These are phyloP conservation scores for Laburnicola sp. DNA, from an alignment of 2,329 filamentous ascomycete species.

Conservation along the genomic window DNA sequence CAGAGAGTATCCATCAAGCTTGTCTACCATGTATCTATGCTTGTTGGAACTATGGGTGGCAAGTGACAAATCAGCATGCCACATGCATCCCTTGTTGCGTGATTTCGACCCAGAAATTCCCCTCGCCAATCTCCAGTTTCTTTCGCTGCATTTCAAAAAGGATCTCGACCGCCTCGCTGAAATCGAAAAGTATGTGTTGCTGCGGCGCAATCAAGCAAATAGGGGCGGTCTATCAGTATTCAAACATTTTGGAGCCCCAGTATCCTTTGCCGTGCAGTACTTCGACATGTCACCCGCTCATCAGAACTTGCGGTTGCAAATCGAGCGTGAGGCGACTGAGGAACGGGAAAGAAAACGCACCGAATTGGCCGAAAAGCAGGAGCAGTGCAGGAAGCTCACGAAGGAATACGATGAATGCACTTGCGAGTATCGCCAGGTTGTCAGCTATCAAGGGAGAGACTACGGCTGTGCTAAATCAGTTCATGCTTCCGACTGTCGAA, in stretches of 20 bases:
- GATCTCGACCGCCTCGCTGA: constrained; percentile 53
- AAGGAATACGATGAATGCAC: constrained; percentile 1
- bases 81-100: constrained; percentile 46
- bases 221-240: constrained; percentile 44
- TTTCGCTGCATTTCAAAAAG: constrained; percentile 50
- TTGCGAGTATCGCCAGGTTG: constrained; percentile 17
- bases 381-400: constrained; percentile 21
- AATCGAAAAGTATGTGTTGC: constrained; percentile 55
- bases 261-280: constrained; percentile 54
- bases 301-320: constrained; percentile 41
- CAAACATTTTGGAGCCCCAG: constrained; percentile 33
- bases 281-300: constrained; percentile 52
- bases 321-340: constrained; percentile 46
- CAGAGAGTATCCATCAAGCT: constrained; percentile 46
- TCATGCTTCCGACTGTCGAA: constrained; percentile 19
- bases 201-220: constrained; percentile 30
- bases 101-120: constrained; percentile 56
- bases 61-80: constrained; percentile 54
- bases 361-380: constrained; percentile 22
- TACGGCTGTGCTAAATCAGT: constrained; percentile 8
- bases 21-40: constrained; percentile 61
- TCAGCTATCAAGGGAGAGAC: not conserved
- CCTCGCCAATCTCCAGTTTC: constrained; percentile 43
- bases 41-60: constrained; percentile 63
- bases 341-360: constrained; percentile 23